Conservation (phyloP, 768 basidiomycete species). For the Lentinula edodes region DNA sequence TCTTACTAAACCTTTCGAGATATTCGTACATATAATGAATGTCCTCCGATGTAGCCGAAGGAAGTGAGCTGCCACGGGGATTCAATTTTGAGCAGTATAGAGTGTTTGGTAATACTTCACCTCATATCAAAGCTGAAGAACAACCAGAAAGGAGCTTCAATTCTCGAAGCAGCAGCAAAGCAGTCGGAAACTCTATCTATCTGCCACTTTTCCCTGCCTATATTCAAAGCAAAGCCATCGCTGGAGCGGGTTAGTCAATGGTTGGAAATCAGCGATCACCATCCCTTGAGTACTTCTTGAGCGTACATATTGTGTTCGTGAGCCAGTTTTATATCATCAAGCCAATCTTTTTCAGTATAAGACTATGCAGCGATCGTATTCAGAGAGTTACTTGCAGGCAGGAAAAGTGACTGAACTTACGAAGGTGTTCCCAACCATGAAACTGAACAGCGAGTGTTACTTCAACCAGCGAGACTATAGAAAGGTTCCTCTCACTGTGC, state of each 20-base stretch:
- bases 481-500: slow-evolving; percentile 12
- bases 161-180: slow-evolving; percentile 26
- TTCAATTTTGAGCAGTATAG: background rate
- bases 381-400: background rate
- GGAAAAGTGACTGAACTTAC: slow-evolving; percentile 12
- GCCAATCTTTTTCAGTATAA: slow-evolving; percentile 23
- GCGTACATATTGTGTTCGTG: slow-evolving; percentile 18
- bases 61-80: slow-evolving; percentile 12
- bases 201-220: slow-evolving; percentile 37
- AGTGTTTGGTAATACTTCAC: slow-evolving; percentile 2
- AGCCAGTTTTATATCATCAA: slow-evolving; percentile 23
- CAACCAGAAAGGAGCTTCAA: slow-evolving; percentile 24
- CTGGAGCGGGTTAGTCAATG: slow-evolving; percentile 1
- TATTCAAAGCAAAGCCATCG: slow-evolving; percentile 43
- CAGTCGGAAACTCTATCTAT: slow-evolving; percentile 28
- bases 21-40: slow-evolving; percentile 26
- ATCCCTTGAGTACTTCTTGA: background rate
- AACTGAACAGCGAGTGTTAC: slow-evolving; percentile 12
- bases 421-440: slow-evolving; percentile 31
- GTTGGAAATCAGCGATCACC: background rate
- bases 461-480: background rate
- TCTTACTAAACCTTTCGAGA: slow-evolving; percentile 28
- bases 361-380: slow-evolving; percentile 14
- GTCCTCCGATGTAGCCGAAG: slow-evolving; percentile 10
- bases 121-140: slow-evolving; percentile 34